Base-by-base conservation (phyloP, 192 early-diverging fungal species). In the Chytriomyces sp. region DNA sequence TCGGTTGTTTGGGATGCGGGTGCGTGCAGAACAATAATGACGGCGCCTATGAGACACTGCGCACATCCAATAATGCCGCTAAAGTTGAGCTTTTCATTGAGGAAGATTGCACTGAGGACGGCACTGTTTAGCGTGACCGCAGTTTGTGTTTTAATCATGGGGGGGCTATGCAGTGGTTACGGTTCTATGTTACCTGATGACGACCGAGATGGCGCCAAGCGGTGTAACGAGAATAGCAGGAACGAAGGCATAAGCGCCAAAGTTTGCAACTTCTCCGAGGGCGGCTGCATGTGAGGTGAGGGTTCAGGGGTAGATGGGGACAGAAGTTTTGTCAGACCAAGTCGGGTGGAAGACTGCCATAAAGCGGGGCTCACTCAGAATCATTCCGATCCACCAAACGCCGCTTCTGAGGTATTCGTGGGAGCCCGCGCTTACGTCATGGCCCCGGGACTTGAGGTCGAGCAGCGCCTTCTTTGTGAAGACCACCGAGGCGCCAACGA, bases 171-270 rank as follows among this genome's bases (percentile, higher is more conserved):
- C 40, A 12, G 22, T n/a, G n/a, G 17, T 26, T 64, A n/a, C 12
- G 8, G 32, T n/a, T 19, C 14, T 17, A 2, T 2, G 10, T n/a
- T 53, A 91, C 90, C 93, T 93, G 54, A 93, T 91, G 60, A 95
- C 91, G 49, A 95, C 94, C 70, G 88, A 90, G 22, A 95, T 80
- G 40, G 94, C 92, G 36, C 93, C 93, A 56, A 96, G 83, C 6
- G 95, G 95, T 41, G 95, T 94, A 5, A 96, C 93, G 36, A 96
- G 83, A 75, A 95, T 93, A n/a, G 95, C 93, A 10, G 95, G 95
- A 36, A 92, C 91, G 85, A 96, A 96, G 39, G 93, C 93, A 74
- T 96, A 96, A 0, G 95, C 95, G 3, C 92, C 90, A 85, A 96
- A 96, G 83, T 98, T 98, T 69, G 91, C 87, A 66, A 94, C 82